Conservation (phyloP, 202 grass and related monocot genomes). For the Setaria italica region DNA sequence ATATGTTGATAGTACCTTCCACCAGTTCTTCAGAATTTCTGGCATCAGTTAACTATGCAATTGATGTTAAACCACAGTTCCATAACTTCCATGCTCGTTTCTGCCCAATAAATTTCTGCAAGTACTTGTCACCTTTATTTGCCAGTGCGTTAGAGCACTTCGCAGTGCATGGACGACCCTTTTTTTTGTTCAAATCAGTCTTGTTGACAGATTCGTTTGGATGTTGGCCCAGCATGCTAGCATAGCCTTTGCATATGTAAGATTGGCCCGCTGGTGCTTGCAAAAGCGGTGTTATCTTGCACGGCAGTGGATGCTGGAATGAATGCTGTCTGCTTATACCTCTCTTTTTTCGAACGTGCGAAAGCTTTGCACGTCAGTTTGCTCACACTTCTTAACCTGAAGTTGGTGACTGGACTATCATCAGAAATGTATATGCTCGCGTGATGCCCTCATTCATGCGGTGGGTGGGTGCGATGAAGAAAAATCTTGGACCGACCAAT, state of each 20-base stretch:
- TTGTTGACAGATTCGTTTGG: slow-evolving; percentile 29
- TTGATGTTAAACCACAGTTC: neutral
- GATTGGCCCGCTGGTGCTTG: neutral
- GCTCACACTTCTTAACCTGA: neutral
- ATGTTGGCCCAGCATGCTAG: slow-evolving; percentile 32
- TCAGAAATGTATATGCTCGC: neutral
- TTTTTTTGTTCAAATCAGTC: neutral
- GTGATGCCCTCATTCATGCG: neutral
- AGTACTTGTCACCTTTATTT: neutral
- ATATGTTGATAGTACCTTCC: no score
- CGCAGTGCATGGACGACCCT: neutral
- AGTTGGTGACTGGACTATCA: neutral
- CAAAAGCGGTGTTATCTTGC: neutral
- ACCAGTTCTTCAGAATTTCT: neutral
- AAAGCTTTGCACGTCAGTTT: neutral
- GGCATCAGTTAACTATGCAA: neutral
- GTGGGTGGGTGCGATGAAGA: neutral
- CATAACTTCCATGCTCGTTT: neutral
- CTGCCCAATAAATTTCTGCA: neutral
- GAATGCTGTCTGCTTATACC: neutral
- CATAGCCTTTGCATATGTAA: slow-evolving; percentile 20
- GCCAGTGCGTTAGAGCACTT: slow-evolving; percentile 37
- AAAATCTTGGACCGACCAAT: neutral
- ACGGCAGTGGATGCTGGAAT: slow-evolving; percentile 20
- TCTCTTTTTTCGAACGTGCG: neutral